Evolutionary conservation across 164 flowering plant genomes (phyloP), one percentile per base, ranked within the genome.

Genomic region (Piper betle): DNA sequence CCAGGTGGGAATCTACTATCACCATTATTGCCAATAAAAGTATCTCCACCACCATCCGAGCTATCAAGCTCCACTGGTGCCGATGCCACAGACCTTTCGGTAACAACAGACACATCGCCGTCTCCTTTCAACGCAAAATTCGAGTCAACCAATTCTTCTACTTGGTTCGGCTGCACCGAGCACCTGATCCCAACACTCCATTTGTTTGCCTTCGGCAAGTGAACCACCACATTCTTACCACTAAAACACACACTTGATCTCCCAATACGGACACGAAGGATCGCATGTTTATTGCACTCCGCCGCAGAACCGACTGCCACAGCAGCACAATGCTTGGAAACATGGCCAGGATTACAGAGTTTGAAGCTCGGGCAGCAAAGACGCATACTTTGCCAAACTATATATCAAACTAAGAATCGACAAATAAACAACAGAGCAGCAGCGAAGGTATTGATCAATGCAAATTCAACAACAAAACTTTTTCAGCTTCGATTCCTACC

Each of bases 1-100:
- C 76, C 78, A 6, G 69, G n/a, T 3, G 69, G 64, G 42, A 55
- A 61, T n/a, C 66, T 66, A 38, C 80, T 89, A 72, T 78, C 68
- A 18, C 87, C 85, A 62, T 73, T 84, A 66, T 61, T 68, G 16
- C 74, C 71, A 64, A 64, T 62, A 39, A 59, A 54, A 5, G 64
- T 66, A 55, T 62, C 66, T 56, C 66, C 70, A 53, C 66, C 63
- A 46, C 52, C 62, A 10, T 53, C 61, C 58, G 64, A 71, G 59
- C 55, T 58, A 39, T 67, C 78, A 59, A 40, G 43, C 15, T 46
- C 12, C 33, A 25, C 33, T 25, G 33, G 33, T 25, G 33, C 33
- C 33, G 33, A 25, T 25, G 33, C 33, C 33, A 25, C 33, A 25
- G 33, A 25, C 33, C 2, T 25, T 25, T 33, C 58, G 2, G 58